Evolutionary conservation across 2,329 filamentous ascomycete genomes (phyloP).

Genomic region (Coniochaeta ligniaria): DNA sequence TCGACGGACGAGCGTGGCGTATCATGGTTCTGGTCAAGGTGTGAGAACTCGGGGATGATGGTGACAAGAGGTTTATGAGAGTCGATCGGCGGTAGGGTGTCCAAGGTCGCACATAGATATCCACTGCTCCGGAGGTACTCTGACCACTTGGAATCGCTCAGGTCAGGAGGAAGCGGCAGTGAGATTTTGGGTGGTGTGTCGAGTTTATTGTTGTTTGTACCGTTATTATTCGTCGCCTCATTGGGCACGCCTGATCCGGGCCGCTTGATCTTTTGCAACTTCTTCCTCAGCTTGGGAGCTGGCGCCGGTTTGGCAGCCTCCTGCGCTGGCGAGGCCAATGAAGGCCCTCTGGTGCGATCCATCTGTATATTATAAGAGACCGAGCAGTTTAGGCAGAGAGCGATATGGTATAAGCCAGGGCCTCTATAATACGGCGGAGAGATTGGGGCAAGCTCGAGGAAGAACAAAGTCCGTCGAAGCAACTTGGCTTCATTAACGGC

Average conservation of each 20-base stretch:
- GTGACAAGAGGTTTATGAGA: constrained; percentile 5
- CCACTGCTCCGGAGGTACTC: constrained; percentile 20
- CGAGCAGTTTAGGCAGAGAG: constrained; percentile 13
- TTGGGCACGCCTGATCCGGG: constrained; percentile 8
- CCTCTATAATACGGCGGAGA: not conserved
- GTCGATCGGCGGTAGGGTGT: constrained; percentile 11
- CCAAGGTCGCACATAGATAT: constrained; percentile 12
- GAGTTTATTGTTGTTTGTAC: constrained; percentile 7
- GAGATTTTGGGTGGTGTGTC: constrained; percentile 9
- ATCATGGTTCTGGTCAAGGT: constrained; percentile 25
- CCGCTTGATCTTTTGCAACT: constrained; percentile 23
- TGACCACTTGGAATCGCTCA: constrained; percentile 24
- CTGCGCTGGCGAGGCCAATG: constrained; percentile 12
- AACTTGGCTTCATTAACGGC: not conserved
- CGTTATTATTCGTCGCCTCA: constrained; percentile 5
- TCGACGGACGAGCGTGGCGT: not conserved
- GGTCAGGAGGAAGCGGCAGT: constrained; percentile 20
- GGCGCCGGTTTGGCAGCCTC: constrained; percentile 9
- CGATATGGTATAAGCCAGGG: not conserved
- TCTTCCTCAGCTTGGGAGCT: constrained; percentile 19
- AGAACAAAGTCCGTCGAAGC: not conserved
- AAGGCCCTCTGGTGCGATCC: constrained; percentile 12
- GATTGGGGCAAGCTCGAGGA: not conserved
- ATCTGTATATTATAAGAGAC: constrained; percentile 9
- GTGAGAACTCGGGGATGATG: constrained; percentile 24